Evolutionary conservation across 2,329 filamentous ascomycete species (phyloP).

Genomic region (Elsinoe arachidis): DNA sequence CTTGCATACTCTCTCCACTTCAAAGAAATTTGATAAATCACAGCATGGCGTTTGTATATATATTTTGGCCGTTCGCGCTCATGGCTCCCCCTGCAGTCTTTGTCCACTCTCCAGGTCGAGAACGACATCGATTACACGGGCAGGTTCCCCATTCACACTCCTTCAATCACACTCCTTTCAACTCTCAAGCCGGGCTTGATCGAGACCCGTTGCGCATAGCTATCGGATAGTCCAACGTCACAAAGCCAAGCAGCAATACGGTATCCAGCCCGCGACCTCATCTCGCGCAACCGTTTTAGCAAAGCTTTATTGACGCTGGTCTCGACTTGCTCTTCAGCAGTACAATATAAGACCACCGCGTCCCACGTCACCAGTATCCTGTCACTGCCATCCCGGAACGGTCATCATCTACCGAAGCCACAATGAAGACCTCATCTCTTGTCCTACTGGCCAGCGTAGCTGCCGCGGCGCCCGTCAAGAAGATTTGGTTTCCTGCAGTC

Average conservation of each 20-base stretch:
- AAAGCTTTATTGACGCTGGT: background rate
- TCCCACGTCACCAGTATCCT: background rate
- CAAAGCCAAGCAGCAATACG: background rate
- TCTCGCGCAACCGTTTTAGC: constrained; percentile 1
- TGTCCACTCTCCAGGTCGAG: background rate
- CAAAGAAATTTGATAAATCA: background rate
- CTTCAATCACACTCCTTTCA: background rate
- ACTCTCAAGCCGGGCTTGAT: background rate
- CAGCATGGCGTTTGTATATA: background rate
- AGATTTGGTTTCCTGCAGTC: constrained; percentile 2
- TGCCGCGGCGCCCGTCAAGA: background rate
- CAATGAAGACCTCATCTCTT: background rate
- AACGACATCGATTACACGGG: background rate
- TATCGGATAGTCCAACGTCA: constrained; percentile 1
- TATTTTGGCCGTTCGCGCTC: background rate
- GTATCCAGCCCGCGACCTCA: background rate
- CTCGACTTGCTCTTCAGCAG: too few relatives aligned
- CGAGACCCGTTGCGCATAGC: background rate
- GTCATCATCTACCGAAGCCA: background rate
- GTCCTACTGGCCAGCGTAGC: background rate
- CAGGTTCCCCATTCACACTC: background rate
- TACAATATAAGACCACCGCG: too few relatives aligned
- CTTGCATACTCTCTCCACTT: background rate
- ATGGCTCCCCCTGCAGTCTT: background rate
- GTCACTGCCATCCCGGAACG: background rate